Evolutionary conservation across 116 monocot species (phyloP), one percentile per base, ranked within the genome.

Genomic region (Phalaenopsis hybrid): DNA sequence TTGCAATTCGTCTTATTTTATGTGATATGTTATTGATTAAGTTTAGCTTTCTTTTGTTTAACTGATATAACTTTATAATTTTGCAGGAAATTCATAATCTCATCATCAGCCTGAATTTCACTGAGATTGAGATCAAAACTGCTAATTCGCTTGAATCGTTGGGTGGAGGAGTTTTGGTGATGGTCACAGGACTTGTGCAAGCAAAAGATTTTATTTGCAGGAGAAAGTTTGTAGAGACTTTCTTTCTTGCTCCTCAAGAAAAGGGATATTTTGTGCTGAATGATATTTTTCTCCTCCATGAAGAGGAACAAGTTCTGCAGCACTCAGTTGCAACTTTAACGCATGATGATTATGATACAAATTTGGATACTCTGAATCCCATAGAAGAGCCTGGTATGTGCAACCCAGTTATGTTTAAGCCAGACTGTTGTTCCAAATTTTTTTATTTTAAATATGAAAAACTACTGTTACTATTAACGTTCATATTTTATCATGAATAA

Each of bases 231-330:
- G 83, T 92, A 67, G 95, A 99, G 81, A 95, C 89, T 5, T 99
- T 99, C 82, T 92, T 95, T 75, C 90, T 99, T 82, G 99, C 99
- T 28, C 95, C 99, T 11, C 95, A 95, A 83, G 99, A 99, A 57
- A 99, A 95, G 76, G 93, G 93, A 74, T 99, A 88, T 83, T 99
- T 92, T 88, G 85, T 95, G 83, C 93, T 95, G 10, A 99, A 92
- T 76, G 95, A 99, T 78, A 88, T 95, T 75, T 86, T 90, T 72
- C 90, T 87, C 44, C 79, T 90, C 37, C 81, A 85, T 74, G 90
- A 90, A 25, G 81, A 85, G 46, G 87, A 90, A 55, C 76, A 79
- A n/a, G 67, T 79, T 58, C 73, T 79, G 20, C 86, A 86, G 59
- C 82, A 48, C 5, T n/a, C 63, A 57, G 10, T 70, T 28, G 49